Base-by-base conservation (phyloP, 257 asterid genomes). In the Solanum pimpinellifolium region DNA sequence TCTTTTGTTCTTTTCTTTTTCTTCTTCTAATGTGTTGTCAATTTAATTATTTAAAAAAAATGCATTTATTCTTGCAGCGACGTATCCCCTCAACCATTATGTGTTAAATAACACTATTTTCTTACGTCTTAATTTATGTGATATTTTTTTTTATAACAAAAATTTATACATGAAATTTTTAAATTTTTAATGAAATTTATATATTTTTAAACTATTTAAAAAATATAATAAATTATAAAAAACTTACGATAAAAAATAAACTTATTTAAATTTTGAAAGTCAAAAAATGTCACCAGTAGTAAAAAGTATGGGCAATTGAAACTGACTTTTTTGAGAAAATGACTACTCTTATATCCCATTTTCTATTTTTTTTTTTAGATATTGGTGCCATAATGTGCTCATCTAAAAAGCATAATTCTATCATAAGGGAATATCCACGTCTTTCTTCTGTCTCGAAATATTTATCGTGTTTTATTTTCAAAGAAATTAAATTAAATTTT, bases 311-410 rank as follows among this genome's bases (percentile, higher is more conserved):
- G 85, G 66, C 35, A 56, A 46, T 82, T 18, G 21, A 81, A 87
- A 47, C 31, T 18, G 74, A 46, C 85, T 75, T 85, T 80, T 70
- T 41, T 72, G 84, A 69, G 72, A 44, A 87, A 66, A 35, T 65
- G 83, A 65, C 78, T 52, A 10, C 75, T 52, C 69, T 68, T 27
- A 68, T 27, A 35, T 78, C 11, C 37, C 42, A 78, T 78, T 78
- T 78, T 78, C 10, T 23, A 14, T 15, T 35, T 4, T 35, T 35
- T 35, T 37, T 5, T 14, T 69, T 27, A 29, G 56, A 75, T 6
- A 13, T 23, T 69, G 86, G 33, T 77, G 89, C 60, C 84, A 89
- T 85, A 44, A 83, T 86, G 83, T 89, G 75, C 77, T 66, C 89
- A 83, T 69, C 70, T 0, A 18, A 21, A 27, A 9, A 29, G 88